phyloP scores from a whole-genome alignment of 345 rosid species.

The Gossypioides kirkii region DNA sequence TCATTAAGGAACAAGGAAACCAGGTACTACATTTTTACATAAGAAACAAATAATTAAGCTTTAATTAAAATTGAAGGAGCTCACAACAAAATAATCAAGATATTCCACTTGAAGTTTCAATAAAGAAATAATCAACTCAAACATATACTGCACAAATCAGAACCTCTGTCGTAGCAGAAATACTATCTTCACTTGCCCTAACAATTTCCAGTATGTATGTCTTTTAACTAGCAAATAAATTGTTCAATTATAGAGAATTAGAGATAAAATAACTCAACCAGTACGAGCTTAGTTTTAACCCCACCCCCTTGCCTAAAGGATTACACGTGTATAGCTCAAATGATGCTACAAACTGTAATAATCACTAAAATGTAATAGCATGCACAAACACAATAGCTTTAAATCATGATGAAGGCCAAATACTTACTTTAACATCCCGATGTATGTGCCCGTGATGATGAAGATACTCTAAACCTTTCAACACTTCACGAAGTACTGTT shows the following conservation, averaged over 20 bases:
- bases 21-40: not conserved
- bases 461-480: slow-evolving; percentile 92
- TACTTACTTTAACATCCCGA: slow-evolving; percentile 88
- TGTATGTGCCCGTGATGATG: slow-evolving; percentile 99
- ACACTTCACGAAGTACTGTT: slow-evolving; percentile 71
- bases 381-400: not conserved
- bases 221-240: not conserved
- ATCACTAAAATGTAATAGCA: not conserved
- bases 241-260: not conserved
- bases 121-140: not conserved
- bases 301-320: not conserved
- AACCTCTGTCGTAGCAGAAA: not conserved
- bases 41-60: not conserved
- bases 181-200: not conserved
- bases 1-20: slow-evolving; percentile 4
- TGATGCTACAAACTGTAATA: not conserved
- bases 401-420: not conserved
- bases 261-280: not conserved
- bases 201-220: not conserved
- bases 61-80: not conserved
- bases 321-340: not conserved
- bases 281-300: not conserved
- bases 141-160: slow-evolving; percentile 5
- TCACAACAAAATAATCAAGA: slow-evolving; percentile 6
- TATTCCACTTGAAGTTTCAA: not conserved